These are phyloP conservation scores for Vigna mungo DNA, from an alignment of 306 rosid genomes.

Conservation along the genomic window DNA sequence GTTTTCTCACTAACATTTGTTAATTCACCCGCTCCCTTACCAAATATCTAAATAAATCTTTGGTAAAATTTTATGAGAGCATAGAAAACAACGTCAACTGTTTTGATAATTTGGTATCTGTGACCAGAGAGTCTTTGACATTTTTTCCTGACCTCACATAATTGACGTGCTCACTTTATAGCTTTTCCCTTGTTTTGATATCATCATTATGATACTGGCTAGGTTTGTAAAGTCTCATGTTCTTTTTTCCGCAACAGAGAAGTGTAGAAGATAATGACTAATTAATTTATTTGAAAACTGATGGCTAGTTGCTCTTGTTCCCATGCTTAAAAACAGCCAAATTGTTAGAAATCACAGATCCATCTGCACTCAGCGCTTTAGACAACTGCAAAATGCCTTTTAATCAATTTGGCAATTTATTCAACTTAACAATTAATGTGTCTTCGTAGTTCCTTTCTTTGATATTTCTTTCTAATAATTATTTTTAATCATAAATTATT, in stretches of 20 bases:
- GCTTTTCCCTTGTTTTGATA: no score
- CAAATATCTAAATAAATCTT: not conserved
- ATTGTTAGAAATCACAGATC: not conserved
- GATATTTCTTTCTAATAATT: no score
- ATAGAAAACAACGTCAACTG: not conserved
- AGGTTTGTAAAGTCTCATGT: no score
- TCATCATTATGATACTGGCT: no score
- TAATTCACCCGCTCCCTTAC: not conserved
- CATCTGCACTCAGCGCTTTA: not conserved
- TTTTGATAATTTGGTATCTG: not conserved
- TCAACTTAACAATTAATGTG: slow-evolving; percentile 22
- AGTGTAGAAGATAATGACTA: not conserved
- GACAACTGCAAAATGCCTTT: slow-evolving; percentile 2
- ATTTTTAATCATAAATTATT: not conserved
- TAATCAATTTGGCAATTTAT: slow-evolving; percentile 15
- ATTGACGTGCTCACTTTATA: not conserved
- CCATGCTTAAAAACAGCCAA: slow-evolving; percentile 1
- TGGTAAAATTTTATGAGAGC: slow-evolving; percentile 11
- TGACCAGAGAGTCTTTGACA: not conserved
- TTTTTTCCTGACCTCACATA: not conserved
- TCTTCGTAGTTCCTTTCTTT: not conserved
- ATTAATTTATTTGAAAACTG: slow-evolving; percentile 13
- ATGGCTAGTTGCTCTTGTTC: slow-evolving; percentile 17
- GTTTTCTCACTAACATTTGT: not conserved
- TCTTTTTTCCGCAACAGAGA: no score